Conservation (phyloP, 495 filamentous ascomycete genomes). For the Xylaria curta region DNA sequence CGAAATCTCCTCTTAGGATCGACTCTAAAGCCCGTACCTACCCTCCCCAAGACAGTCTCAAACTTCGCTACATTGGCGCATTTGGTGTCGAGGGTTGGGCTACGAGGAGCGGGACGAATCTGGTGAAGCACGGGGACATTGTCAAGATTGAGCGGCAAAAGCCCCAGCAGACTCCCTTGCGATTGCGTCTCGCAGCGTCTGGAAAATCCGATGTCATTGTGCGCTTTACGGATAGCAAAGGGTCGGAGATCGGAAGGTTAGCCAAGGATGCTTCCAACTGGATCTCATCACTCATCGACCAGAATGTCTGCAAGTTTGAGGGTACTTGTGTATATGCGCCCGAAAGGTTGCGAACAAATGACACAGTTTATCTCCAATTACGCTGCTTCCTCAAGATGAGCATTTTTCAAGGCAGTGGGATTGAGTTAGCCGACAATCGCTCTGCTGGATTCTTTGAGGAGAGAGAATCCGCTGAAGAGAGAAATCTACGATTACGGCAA, state of each 20-base stretch:
- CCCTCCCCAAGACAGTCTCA: slow-evolving; percentile 54
- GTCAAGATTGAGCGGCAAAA: slow-evolving; percentile 88
- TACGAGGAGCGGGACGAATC: slow-evolving; percentile 77
- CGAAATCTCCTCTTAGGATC: slow-evolving; percentile 24
- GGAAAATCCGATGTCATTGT: slow-evolving; percentile 82
- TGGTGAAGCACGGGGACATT: slow-evolving; percentile 77
- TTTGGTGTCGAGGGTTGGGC: slow-evolving; percentile 94
- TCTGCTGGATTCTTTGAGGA: slow-evolving; percentile 67
- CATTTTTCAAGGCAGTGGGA: slow-evolving; percentile 69
- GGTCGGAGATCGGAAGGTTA: slow-evolving; percentile 87
- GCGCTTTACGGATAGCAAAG: slow-evolving; percentile 82
- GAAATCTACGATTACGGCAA: slow-evolving; percentile 81
- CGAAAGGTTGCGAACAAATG: slow-evolving; percentile 83
- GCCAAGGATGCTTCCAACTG: slow-evolving; percentile 90
- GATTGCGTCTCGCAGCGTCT: slow-evolving; percentile 52
- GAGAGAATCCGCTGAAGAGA: slow-evolving; percentile 86
- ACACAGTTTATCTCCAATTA: slow-evolving; percentile 90
- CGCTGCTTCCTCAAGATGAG: slow-evolving; percentile 75
- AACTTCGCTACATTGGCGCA: slow-evolving; percentile 81
- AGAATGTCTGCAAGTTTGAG: slow-evolving; percentile 86
- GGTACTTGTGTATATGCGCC: slow-evolving; percentile 90
- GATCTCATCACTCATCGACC: slow-evolving; percentile 92
- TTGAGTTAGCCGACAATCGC: slow-evolving; percentile 71
- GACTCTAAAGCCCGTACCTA: slow-evolving; percentile 10
- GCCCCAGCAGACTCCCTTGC: slow-evolving; percentile 63